Evolutionary conservation across 2,329 filamentous ascomycete genomes (phyloP).

Genomic region (Fusarium xyrophilum): DNA sequence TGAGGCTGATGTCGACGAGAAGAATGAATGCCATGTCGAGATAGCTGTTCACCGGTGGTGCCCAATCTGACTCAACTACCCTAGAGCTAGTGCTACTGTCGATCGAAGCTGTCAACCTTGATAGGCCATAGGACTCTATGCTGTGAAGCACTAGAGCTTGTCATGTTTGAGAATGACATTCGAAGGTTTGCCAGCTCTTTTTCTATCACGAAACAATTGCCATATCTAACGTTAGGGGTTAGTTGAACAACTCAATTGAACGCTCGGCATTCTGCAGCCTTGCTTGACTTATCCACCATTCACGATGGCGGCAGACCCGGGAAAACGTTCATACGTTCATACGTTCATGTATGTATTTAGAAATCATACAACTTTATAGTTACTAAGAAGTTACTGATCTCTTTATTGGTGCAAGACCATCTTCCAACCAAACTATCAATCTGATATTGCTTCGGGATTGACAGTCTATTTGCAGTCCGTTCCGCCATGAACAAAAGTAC

Average conservation of each 20-base stretch:
- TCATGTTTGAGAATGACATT: too few relatives aligned
- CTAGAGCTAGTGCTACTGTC: background rate
- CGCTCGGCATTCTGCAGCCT: rapidly evolving
- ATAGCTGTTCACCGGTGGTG: background rate
- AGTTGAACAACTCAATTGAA: background rate
- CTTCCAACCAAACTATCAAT: background rate
- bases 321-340: background rate
- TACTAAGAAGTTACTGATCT: rapidly evolving
- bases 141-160: background rate
- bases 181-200: rapidly evolving
- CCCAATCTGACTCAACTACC: background rate
- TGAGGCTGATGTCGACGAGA: background rate
- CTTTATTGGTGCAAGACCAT: rapidly evolving
- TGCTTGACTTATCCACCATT: too few relatives aligned
- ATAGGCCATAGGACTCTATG: background rate
- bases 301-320: too few relatives aligned
- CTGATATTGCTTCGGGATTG: too few relatives aligned
- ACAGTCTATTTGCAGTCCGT: slow-evolving; percentile 23
- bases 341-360: background rate
- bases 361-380: too few relatives aligned
- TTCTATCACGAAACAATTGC: too few relatives aligned
- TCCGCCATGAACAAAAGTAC: slow-evolving; percentile 30
- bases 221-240: too few relatives aligned
- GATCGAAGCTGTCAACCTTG: too few relatives aligned
- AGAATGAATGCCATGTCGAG: background rate